Evolutionary conservation across 495 filamentous ascomycete species (phyloP), one percentile per base, ranked within the genome.

Genomic region (Penicillium soppii): DNA sequence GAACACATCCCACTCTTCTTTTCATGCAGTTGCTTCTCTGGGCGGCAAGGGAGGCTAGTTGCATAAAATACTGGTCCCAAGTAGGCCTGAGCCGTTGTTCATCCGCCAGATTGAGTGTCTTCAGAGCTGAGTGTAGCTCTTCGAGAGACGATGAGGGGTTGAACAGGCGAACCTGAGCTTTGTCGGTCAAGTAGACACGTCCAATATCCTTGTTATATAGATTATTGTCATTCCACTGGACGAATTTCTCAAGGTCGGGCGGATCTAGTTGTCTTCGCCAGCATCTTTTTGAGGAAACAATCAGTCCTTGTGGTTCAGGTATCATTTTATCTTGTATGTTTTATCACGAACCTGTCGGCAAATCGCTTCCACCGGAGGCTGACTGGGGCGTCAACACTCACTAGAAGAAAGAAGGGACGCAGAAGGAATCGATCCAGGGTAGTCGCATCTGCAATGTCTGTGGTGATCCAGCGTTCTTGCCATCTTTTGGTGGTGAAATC

Each of bases 51-150:
- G 90, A 92, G 7, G 92, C 91, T 5, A 98, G 77, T 47, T 88
- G 79, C 94, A 98, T 98, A 68, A 98, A 98, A 72, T 98, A 98
- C 56, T 90, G 81, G 68, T 98, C 94, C 94, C 94, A 98, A 50
- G 80, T 87, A n/a, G 94, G 94, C 1, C 94, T 82, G 22, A 97
- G 72, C 3, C 94, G 86, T 58, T 88, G 77, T 26, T 87, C 82
- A 65, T 94, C 82, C 9, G 88, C 76, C 26, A 97, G 76, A 58
- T 94, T 79, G 6, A 96, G 80, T 16, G 74, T 67, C 39, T 78
- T 70, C 7, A 98, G 79, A 5, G 87, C 80, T 10, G 71, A 65
- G 62, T 90, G 82, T 2, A 98, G 75, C 63, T 82, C 79, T 21
- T 82, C 63, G 4, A 96, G 67, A 21, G 85, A 83, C 25, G 82